Evolutionary conservation across 345 rosid genomes (phyloP).

Genomic region (Abelmoschus esculentus): DNA sequence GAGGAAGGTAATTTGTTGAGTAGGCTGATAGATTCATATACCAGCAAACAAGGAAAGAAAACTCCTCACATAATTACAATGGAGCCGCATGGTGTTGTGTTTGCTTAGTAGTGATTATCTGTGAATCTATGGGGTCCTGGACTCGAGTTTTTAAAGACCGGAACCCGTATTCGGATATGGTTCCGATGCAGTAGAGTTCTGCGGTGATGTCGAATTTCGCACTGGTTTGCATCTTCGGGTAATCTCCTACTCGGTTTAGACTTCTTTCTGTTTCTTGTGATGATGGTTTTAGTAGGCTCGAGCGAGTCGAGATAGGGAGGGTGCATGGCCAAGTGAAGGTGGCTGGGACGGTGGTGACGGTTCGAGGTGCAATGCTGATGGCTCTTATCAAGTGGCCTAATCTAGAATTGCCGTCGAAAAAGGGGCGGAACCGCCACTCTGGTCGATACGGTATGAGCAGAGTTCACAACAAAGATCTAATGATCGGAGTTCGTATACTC

Average conservation of each 20-base stretch:
- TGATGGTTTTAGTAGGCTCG: conserved; percentile 15
- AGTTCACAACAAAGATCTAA: conserved; percentile 16
- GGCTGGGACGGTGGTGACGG: conserved; percentile 34
- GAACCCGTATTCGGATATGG: conserved; percentile 1
- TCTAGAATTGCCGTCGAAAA: conserved; percentile 19
- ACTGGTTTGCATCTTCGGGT: conserved; percentile 57
- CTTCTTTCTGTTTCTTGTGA: not conserved
- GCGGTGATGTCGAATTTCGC: conserved; percentile 31
- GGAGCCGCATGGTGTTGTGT: not conserved
- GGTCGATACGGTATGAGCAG: not conserved
- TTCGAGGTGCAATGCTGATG: conserved; percentile 49
- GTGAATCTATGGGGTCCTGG: not conserved
- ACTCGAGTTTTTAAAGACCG: not conserved
- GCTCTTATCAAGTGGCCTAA: conserved; percentile 32
- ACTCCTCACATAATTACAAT: not conserved
- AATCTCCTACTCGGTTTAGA: not conserved
- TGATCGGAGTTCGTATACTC: conserved; percentile 54
- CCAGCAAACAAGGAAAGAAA: not conserved
- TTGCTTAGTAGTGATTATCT: not conserved
- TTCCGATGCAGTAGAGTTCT: not conserved
- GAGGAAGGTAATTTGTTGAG: not conserved
- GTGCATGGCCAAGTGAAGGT: conserved; percentile 38
- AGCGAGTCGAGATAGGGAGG: conserved; percentile 24
- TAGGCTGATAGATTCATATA: not conserved
- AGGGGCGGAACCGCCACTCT: conserved; percentile 4